Evolutionary conservation across 2,329 filamentous ascomycete genomes (phyloP), one percentile per base, ranked within the genome.

Genomic region (Pseudogymnoascus sp.): DNA sequence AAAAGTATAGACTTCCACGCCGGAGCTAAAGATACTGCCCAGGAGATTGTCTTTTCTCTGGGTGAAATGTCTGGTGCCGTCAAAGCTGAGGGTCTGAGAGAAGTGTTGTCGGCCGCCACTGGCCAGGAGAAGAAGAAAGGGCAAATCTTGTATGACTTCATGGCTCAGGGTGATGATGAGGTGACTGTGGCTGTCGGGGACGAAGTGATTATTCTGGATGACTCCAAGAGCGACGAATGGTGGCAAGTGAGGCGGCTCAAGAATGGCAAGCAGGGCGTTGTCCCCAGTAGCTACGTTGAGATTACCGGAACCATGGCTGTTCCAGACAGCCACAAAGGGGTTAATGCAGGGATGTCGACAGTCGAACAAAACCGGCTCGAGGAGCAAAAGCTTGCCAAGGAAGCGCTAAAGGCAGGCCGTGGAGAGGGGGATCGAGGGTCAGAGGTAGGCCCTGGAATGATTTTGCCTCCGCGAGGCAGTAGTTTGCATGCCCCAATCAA

Each of bases 1-100:
- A 97, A 93, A 78, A 97, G 92, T 74, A 82, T 97, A 64, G 95
- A 99, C 76, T 96, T 99, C 68, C 95, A 99, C 74, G 96, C 95
- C 16, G 95, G 95, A 46, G 92, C 93, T 53, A 99, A 98, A 77
- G 95, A 98, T 75, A 97, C 93, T 5, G 95, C 95, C 6, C 87
- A 93, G 68, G 93, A 98, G 76, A 98, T 99, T 71, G 90, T 96
- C 33, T 83, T 85, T 63, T 89, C 89, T 61, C 82, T 99, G 38
- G 92, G 93, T 62, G 95, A 99, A 73, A 83, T 99, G 66, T 88
- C 93, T 14, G 95, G 93, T 37, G 91, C 90, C 37, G 86, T 90
- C 50, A 86, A 88, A 68, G 91, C 91, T n/a, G 91, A 91, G 72
- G 86, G 90, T 4, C 78, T 99, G 60, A 84, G 88, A 38, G 95